phyloP scores from a whole-genome alignment of 192 early-diverging fungal species.

The Mortierella alpina region DNA sequence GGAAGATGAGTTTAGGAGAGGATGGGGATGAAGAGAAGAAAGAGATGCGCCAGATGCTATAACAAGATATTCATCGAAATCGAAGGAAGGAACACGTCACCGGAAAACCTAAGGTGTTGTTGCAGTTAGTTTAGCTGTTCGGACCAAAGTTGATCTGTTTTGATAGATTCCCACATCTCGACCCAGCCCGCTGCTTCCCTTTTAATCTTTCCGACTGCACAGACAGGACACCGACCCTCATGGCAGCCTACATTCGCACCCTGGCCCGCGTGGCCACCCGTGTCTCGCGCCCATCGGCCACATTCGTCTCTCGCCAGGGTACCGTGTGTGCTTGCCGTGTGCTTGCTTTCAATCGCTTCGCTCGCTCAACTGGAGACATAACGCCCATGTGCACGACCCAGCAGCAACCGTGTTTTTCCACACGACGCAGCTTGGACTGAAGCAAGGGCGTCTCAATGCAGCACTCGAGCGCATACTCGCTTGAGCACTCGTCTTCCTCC shows the following conservation, averaged over 20 bases:
- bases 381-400: background rate
- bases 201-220: background rate
- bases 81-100: background rate
- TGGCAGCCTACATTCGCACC: conserved; percentile 40
- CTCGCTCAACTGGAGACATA: background rate
- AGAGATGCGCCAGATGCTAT: background rate
- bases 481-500: background rate
- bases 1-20: background rate
- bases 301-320: conserved; percentile 34
- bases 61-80: background rate
- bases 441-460: background rate
- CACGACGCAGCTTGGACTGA: background rate
- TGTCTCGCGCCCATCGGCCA: conserved; percentile 14
- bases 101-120: too few species aligned
- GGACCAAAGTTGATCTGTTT: too few species aligned
- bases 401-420: background rate
- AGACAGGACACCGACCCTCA: conserved; percentile 5
- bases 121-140: too few species aligned
- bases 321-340: background rate
- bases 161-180: background rate
- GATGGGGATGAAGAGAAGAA: background rate
- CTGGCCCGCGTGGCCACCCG: conserved; percentile 40
- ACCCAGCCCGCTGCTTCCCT: background rate
- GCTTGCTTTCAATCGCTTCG: background rate
- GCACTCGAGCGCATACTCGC: background rate